Percentiles rank a stretch among this genome's conserved stretches.
Evolutionary conservation across 208 protist species (phyloP).

Genomic region (Leishmania mexicana): DNA sequence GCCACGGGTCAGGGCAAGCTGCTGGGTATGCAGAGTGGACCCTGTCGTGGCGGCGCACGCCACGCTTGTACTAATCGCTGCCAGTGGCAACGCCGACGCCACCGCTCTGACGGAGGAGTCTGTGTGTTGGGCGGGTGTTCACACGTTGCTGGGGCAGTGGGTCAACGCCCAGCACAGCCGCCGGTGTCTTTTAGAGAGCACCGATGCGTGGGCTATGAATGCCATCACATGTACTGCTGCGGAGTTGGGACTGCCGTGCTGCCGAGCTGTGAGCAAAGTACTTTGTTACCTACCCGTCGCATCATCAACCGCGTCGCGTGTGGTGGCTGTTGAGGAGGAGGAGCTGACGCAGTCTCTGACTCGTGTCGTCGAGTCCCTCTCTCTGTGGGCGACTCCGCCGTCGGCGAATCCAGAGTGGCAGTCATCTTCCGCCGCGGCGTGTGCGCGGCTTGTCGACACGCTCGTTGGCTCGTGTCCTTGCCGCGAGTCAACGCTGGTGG

Average conservation of each 20-base stretch:
- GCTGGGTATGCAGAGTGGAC: constrained; percentile 22
- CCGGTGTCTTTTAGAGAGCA: not conserved
- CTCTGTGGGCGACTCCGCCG: constrained; percentile 20
- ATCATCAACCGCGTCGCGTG: not conserved
- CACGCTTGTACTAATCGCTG: constrained; percentile 15
- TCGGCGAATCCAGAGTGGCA: not conserved
- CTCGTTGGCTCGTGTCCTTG: constrained; percentile 26
- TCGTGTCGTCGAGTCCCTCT: not conserved
- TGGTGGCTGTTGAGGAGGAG: constrained; percentile 12
- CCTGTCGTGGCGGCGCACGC: constrained; percentile 29
- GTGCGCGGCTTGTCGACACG: constrained; percentile 16
- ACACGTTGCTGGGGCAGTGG: constrained; percentile 9
- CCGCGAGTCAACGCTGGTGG: not conserved
- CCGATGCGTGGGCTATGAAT: constrained; percentile 22
- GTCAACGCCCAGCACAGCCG: not conserved
- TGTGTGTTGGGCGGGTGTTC: constrained; percentile 8
- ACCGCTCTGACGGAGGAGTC: constrained; percentile 1
- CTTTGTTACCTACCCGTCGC: constrained; percentile 9
- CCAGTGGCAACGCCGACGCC: not conserved
- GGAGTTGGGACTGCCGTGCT: constrained; percentile 10
- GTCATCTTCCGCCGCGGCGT: constrained; percentile 1
- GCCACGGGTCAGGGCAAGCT: constrained; percentile 13
- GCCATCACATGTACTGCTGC: constrained; percentile 12
- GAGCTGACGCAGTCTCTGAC: constrained; percentile 5
- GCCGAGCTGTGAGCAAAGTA: constrained; percentile 10